Percentiles rank a stretch among this genome's conserved stretches.
These are phyloP conservation scores for Exophiala sp. DNA, from an alignment of 2,329 filamentous ascomycete genomes.

Conservation along the genomic window DNA sequence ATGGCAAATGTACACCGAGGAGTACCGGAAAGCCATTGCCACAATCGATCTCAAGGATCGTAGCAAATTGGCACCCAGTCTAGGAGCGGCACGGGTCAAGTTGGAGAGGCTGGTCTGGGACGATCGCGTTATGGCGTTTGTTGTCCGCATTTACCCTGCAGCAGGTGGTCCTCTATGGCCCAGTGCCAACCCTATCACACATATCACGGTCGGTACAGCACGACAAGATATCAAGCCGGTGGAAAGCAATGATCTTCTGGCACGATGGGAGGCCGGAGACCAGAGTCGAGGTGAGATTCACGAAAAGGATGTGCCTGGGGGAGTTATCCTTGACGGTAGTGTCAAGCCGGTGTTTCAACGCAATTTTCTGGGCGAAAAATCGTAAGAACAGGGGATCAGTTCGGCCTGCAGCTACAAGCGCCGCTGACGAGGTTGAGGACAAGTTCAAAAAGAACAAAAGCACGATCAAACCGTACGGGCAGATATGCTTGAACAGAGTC, in stretches of 20 bases:
- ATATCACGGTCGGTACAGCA: slow-evolving; percentile 84
- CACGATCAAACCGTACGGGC: neutral
- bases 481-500: neutral
- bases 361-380: slow-evolving; percentile 5
- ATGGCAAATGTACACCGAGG: slow-evolving; percentile 66
- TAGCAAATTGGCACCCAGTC: slow-evolving; percentile 31
- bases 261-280: slow-evolving; percentile 61
- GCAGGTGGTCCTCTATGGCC: slow-evolving; percentile 54
- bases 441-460: no score
- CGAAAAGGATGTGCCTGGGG: slow-evolving; percentile 50
- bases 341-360: slow-evolving; percentile 47
- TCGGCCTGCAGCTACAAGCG: no score
- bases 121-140: slow-evolving; percentile 81
- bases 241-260: slow-evolving; percentile 83
- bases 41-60: slow-evolving; percentile 28
- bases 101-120: slow-evolving; percentile 72
- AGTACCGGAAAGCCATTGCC: slow-evolving; percentile 44
- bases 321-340: slow-evolving; percentile 51
- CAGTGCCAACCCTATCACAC: slow-evolving; percentile 71
- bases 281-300: slow-evolving; percentile 45
- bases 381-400: neutral
- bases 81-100: slow-evolving; percentile 43
- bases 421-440: no score
- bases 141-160: slow-evolving; percentile 59
- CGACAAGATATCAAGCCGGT: slow-evolving; percentile 73